A percentile compares a stretch with the other conserved stretches of the same genome.
phyloP scores from a whole-genome alignment of 805 yeast species.

The Myxozyma kluyveri region DNA sequence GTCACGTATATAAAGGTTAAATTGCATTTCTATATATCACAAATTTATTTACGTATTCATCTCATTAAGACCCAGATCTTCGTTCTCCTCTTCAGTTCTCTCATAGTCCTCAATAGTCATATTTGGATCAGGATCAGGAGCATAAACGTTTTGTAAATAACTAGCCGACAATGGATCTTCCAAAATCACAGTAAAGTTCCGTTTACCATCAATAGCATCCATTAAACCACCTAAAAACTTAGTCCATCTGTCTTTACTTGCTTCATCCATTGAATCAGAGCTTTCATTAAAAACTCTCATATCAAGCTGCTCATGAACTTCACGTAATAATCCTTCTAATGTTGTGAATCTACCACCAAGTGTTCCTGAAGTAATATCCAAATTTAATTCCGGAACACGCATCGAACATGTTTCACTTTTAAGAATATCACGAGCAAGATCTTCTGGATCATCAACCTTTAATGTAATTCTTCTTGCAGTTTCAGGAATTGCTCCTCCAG shows the following conservation, averaged over 20 bases:
- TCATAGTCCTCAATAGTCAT: conserved; percentile 89
- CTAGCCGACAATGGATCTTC: conserved; percentile 95
- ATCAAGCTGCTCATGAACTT: conserved; percentile 86
- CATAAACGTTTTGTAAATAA: conserved; percentile 95
- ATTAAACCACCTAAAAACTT: conserved; percentile 70
- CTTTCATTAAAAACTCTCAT: conserved; percentile 79
- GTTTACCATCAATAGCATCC: conserved; percentile 76
- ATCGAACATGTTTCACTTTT: conserved; percentile 89
- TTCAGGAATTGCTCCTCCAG: conserved; percentile 94
- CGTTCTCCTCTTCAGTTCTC: conserved; percentile 85
- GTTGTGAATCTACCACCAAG: conserved; percentile 98
- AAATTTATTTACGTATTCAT: conserved; percentile 36
- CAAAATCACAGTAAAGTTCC: conserved; percentile 80
- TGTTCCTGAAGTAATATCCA: conserved; percentile 94
- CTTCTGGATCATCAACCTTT: conserved; percentile 82
- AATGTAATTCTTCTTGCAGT: conserved; percentile 74
- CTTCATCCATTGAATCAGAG: conserved; percentile 86
- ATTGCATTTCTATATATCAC: background rate
- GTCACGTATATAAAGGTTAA: background rate
- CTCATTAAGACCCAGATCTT: conserved; percentile 73
- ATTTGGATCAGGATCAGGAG: conserved; percentile 97
- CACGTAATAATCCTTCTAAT: conserved; percentile 84
- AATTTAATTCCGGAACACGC: conserved; percentile 77
- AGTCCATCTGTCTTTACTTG: conserved; percentile 77
- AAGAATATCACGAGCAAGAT: conserved; percentile 87